Evolutionary conservation across 352 stramenopile genomes (phyloP), one percentile per base, ranked within the genome.

Genomic region (Pythium insidiosum): DNA sequence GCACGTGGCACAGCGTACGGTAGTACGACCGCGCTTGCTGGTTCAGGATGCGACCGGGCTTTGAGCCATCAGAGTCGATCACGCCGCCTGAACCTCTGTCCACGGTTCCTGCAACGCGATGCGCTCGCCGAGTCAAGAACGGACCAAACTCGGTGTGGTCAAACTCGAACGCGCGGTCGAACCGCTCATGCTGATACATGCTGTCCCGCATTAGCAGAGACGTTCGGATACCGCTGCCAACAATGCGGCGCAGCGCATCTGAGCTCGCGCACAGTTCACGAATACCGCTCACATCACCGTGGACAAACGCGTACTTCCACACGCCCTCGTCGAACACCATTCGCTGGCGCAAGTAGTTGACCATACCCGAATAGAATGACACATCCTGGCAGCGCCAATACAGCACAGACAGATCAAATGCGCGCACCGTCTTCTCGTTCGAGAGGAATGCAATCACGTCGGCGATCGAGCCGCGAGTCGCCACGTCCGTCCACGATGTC

Each of bases 401-500:
- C 7, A 81, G n/a, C 47, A 42, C 44, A 12, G 44, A 25, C 11
- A 38, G 18, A 30, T 9, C 28, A 15, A 9, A 33, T 33, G 28
- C 9, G 28, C 15, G 28, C 28, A 33, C 15, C 15, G 28, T 13
- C 28, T 33, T 33, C 28, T 9, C 9, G 19, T 50, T 64, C 3
- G 45, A 30, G 24, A 81, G 13, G 38, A 58, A 74, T 2, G 24
- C 19, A 2, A 74, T 20, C 20, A 84, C 54, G 24, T 81, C 71
- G 23, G 69, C 55, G 1, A 77, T 20, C 12, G 59, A 71, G 0
- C 70, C 73, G 15, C 69, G 51, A 3, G 65, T 45, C 10, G 61
- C 61, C 3, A 88, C 66, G 28, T 86, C 74, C 20, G 24, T 57
- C 76, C 76, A 88, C 15, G 71, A 83, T 18, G 56, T 53, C 16